Evolutionary conservation across 2,329 filamentous ascomycete genomes (phyloP), one percentile per base, ranked within the genome.

Genomic region (Tolypocladium inflatum): DNA sequence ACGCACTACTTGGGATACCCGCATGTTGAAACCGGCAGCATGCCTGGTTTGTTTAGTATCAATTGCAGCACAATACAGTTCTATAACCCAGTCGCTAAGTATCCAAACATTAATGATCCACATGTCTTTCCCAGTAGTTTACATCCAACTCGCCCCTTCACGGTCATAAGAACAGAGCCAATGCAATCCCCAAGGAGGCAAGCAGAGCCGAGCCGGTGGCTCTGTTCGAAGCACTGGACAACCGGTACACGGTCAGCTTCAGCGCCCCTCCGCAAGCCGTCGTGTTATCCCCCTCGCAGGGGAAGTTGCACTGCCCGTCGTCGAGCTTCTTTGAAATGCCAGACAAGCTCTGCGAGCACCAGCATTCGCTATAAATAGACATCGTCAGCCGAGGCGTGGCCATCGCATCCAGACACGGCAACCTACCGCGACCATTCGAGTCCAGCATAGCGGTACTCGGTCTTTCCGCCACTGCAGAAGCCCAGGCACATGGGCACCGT

Each of bases 261-360:
- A 84, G 65, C 7, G 72, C 64, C 2, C 82, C 83, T 21, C 83
- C 83, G 60, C 83, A 87, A 2, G 78, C 71, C 54, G 80, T 74
- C 1, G 69, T 73, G 19, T 69, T 68, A 65, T 83, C 78, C 2
- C 82, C 83, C 52, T 79, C 76, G 62, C 84, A 86, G 0, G 79
- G 69, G 38, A 78, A 73, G 58, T 78, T 69, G 68, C 83, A 86
- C 2, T 71, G 70, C 21, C 62, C 63, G 26, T 84, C 81, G 37
- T 73, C 64, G 11, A 83, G 67, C 60, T 76, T 74, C 11, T 65
- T 67, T 19, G 80, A 75, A 30, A 82, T 73, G 10, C 70, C 67
- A 10, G 76, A 76, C n/a, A 86, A 64, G 53, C 71, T 71, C 21
- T 77, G 71, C 26, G 79, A 75, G 68, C 84, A 86, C 77, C 81